Percentiles rank a stretch among this genome's conserved stretches.
Conservation (phyloP, 1,139 yeast genomes). For the Kluyveromyces marxianus region DNA sequence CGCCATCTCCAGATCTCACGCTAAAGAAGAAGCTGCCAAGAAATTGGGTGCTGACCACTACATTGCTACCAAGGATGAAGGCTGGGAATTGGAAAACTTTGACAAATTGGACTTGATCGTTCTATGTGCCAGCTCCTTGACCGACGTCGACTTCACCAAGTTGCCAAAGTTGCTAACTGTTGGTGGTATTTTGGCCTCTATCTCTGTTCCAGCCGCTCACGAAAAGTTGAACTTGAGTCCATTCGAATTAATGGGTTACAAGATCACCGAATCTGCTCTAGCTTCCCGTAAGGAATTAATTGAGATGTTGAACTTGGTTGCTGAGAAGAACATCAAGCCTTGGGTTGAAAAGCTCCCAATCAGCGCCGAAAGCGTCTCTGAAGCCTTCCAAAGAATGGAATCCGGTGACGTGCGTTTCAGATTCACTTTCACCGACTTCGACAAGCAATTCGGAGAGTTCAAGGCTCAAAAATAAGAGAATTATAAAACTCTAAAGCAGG, state of each 20-base stretch:
- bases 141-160: slow-evolving; percentile 32
- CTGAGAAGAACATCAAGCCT: slow-evolving; percentile 42
- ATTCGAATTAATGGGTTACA: slow-evolving; percentile 38
- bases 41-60: slow-evolving; percentile 46
- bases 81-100: slow-evolving; percentile 32
- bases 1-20: slow-evolving; percentile 44
- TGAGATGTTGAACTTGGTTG: slow-evolving; percentile 47
- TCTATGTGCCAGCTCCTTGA: slow-evolving; percentile 44
- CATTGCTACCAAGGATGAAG: slow-evolving; percentile 40
- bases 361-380: slow-evolving; percentile 40
- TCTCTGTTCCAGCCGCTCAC: slow-evolving; percentile 42
- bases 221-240: slow-evolving; percentile 38
- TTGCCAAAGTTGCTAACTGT: slow-evolving; percentile 33
- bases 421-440: slow-evolving; percentile 44
- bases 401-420: slow-evolving; percentile 55
- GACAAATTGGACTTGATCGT: slow-evolving; percentile 40
- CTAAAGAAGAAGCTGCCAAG: slow-evolving; percentile 43
- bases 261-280: slow-evolving; percentile 41
- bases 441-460: slow-evolving; percentile 13
- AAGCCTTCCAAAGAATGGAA: slow-evolving; percentile 44
- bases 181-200: slow-evolving; percentile 44
- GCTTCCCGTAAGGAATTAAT: slow-evolving; percentile 49
- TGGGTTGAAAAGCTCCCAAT: slow-evolving; percentile 55
- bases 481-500: too few relatives aligned
- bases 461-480: not conserved